Base-by-base conservation (phyloP, 2,329 filamentous ascomycete species). In the Emmonsia crescens region DNA sequence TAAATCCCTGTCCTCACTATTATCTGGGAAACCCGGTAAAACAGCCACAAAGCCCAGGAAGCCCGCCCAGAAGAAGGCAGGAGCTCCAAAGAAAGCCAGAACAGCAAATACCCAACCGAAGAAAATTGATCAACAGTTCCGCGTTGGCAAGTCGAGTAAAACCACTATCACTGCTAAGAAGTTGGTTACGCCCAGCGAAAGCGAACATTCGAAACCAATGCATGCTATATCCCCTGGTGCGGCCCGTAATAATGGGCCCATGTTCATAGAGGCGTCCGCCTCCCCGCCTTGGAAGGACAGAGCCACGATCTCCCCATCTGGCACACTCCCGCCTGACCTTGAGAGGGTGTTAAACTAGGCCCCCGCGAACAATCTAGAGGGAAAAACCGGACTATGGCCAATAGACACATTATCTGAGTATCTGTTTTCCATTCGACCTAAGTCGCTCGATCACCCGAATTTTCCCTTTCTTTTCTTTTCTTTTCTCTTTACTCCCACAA, bases 211-310 rank as follows among this genome's bases (percentile, higher is more conserved):
- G 59, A 74, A 74, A 57, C 67, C 72, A 12, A 75, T 77, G 72
- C 69, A 69, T 29, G 68, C 71, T 24, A 62, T 77, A 58, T 69
- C 73, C 36, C 66, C 70, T 3, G 69, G 71, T 40, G 72, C 72
- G 44, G 69, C 70, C 16, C 72, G 71, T 61, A 75, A 70, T 62
- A 77, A 77, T 60, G 70, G 73, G 1, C 68, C 68, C n/a, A 66
- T 74, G 59, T 71, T 71, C 44, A 70, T 71, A 5, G 60, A 38
- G 5, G 57, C 61, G 27, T 57, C 62, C 42, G 40, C 56, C 36
- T 60, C 59, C 9, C 55, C 54, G 21, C 51, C 62, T 19, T 65
- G 63, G 65, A 55, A 63, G 42, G 61, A 64, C 31, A 24, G 29
- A 10, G 61, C 60, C n/a, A 66, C 60, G 14, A 66, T 68, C 57